Conservation (phyloP, 352 stramenopile genomes). For the Pythium aquatile region DNA sequence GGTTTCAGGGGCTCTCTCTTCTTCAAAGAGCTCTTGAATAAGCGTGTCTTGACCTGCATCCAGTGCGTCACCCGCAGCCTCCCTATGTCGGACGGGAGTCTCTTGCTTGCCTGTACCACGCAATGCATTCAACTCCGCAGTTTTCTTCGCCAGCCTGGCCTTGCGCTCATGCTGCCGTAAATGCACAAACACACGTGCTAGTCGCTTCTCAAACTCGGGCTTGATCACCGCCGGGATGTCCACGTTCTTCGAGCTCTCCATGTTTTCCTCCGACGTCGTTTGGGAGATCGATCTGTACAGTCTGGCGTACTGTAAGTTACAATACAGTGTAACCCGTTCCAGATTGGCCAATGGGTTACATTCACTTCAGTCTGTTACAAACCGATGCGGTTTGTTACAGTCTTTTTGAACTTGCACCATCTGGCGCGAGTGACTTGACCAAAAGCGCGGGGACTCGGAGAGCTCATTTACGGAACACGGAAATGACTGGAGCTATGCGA, state of each 20-base stretch:
- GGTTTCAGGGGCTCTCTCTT: not conserved
- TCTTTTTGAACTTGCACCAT: conserved; percentile 2
- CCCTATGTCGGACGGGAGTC: not conserved
- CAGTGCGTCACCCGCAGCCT: not conserved
- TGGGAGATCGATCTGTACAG: not conserved
- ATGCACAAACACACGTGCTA: conserved; percentile 54
- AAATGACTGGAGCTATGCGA: conserved; percentile 1
- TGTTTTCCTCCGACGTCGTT: conserved; percentile 15
- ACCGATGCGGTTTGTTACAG: conserved; percentile 5
- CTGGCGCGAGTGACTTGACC: not conserved
- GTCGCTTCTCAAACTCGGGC: conserved; percentile 39
- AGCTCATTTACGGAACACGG: not conserved
- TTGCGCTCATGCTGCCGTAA: conserved; percentile 61
- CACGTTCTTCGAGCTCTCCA: conserved; percentile 26
- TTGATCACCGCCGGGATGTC: conserved; percentile 33
- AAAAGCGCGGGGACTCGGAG: conserved; percentile 16
- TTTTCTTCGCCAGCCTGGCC: conserved; percentile 31
- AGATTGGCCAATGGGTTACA: not conserved
- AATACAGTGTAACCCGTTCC: no score
- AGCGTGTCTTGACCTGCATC: not conserved
- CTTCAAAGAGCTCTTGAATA: not conserved
- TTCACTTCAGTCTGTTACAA: not conserved
- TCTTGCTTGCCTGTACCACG: not conserved
- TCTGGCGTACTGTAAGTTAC: not conserved
- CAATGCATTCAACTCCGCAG: conserved; percentile 19